phyloP scores from a whole-genome alignment of 148 eudicot species.

The Rhododendron henanense region DNA sequence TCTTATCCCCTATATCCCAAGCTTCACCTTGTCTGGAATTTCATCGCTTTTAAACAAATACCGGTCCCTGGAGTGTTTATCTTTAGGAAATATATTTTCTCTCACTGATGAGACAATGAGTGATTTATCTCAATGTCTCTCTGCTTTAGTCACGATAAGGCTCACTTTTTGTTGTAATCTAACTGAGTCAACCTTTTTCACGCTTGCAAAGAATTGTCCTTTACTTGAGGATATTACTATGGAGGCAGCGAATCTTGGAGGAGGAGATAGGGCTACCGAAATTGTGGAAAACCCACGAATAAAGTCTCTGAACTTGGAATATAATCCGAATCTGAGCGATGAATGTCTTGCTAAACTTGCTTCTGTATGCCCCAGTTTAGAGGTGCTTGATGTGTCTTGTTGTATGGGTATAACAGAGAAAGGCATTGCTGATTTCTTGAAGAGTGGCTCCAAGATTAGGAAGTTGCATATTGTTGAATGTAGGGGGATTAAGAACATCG shows the following conservation, averaged over 20 bases:
- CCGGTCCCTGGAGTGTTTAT: slow-evolving; percentile 35
- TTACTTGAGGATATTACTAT: slow-evolving; percentile 38
- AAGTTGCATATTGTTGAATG: slow-evolving; percentile 48
- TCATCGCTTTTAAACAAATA: slow-evolving; percentile 29
- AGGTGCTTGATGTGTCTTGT: slow-evolving; percentile 46
- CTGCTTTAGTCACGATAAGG: slow-evolving; percentile 33
- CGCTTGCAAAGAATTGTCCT: slow-evolving; percentile 43
- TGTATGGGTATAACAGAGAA: slow-evolving; percentile 38
- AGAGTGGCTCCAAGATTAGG: slow-evolving; percentile 32
- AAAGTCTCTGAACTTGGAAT: slow-evolving; percentile 33
- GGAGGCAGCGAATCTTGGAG: slow-evolving; percentile 40
- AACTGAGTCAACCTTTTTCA: slow-evolving; percentile 29
- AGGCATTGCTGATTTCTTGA: slow-evolving; percentile 44
- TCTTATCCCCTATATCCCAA: neutral
- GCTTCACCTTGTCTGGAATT: slow-evolving; percentile 38
- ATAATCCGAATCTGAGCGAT: slow-evolving; percentile 33
- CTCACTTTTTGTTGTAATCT: slow-evolving; percentile 38
- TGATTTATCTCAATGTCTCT: slow-evolving; percentile 36
- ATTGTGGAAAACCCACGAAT: slow-evolving; percentile 26
- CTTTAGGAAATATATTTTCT: slow-evolving; percentile 33
- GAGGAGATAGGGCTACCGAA: slow-evolving; percentile 20
- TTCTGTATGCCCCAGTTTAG: slow-evolving; percentile 48
- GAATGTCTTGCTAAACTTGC: slow-evolving; percentile 46
- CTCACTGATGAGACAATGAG: slow-evolving; percentile 31
- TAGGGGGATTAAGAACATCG: slow-evolving; percentile 37